These are phyloP conservation scores for Cercospora zeina DNA, from an alignment of 2,329 filamentous ascomycete genomes.

Conservation along the genomic window DNA sequence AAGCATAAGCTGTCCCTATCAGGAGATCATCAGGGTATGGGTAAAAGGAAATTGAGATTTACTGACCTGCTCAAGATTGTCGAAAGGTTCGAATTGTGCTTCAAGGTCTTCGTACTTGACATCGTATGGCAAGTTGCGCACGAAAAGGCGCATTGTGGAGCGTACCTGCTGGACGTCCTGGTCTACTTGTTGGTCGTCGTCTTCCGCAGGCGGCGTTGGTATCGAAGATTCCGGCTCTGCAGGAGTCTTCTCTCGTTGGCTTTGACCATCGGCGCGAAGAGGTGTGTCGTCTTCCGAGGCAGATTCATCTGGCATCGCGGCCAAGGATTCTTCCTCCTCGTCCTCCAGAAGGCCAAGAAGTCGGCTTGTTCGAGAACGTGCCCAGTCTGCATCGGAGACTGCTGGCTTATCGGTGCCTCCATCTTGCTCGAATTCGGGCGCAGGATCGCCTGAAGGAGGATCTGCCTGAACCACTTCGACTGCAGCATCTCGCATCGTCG, in stretches of 20 bases:
- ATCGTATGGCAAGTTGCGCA: conserved; percentile 84
- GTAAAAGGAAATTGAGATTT: conserved; percentile 27
- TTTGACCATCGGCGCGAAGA: not conserved
- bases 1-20: conserved; percentile 99
- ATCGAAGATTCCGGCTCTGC: conserved; percentile 25
- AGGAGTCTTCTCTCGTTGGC: conserved; percentile 6
- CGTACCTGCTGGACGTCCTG: conserved; percentile 63
- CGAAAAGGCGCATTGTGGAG: conserved; percentile 75
- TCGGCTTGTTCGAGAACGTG: conserved; percentile 83
- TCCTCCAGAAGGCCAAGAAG: conserved; percentile 81
- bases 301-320: conserved; percentile 16
- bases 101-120: conserved; percentile 75
- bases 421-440: not conserved
- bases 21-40: conserved; percentile 82
- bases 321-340: conserved; percentile 44
- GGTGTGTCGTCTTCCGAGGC: conserved; percentile 27
- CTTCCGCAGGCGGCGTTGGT: conserved; percentile 34
- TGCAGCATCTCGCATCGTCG: not conserved
- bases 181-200: conserved; percentile 44
- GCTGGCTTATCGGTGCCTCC: conserved; percentile 40
- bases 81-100: conserved; percentile 69
- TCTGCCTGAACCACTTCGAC: conserved; percentile 27
- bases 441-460: not conserved
- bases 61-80: conserved; percentile 83
- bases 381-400: conserved; percentile 83